Percentiles rank a stretch among this genome's conserved stretches.
Conservation (phyloP, 2,329 filamentous ascomycete species). For the Cercospora berteroae region DNA sequence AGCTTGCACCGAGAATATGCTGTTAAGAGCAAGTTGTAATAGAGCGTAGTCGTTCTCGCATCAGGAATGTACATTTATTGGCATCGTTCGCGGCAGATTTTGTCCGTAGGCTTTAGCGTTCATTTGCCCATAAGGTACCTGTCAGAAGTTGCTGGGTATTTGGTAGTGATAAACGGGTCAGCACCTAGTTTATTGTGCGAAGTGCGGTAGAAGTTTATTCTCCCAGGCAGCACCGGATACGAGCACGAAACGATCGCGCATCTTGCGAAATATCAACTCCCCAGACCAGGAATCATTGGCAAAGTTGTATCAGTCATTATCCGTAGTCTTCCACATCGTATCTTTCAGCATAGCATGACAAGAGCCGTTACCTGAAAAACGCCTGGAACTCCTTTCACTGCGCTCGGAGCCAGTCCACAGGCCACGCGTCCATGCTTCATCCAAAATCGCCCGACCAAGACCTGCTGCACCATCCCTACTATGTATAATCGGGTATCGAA, state of each 20-base stretch:
- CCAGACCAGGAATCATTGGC: neutral
- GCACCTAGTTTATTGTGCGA: neutral
- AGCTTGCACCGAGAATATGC: constrained; percentile 13
- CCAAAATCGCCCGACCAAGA: constrained; percentile 11
- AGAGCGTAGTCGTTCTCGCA: neutral
- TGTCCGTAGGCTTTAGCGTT: too few relatives aligned
- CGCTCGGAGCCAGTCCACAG: constrained; percentile 13
- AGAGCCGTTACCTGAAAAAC: constrained; percentile 12
- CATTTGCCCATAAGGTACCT: neutral
- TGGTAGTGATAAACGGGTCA: neutral
- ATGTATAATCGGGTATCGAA: constrained; percentile 10
- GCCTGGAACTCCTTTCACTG: constrained; percentile 12
- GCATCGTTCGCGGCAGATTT: neutral
- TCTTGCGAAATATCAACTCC: neutral
- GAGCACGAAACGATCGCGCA: too few relatives aligned
- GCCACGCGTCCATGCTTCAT: constrained; percentile 15
- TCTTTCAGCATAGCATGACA: constrained; percentile 10
- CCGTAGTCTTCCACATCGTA: constrained; percentile 11
- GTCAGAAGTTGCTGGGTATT: neutral
- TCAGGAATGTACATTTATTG: neutral
- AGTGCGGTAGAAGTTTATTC: neutral
- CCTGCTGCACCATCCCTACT: constrained; percentile 12
- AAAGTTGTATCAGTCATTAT: neutral
- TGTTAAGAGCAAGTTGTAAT: constrained; percentile 18
- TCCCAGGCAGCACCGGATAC: neutral